Evolutionary conservation across 1,284 basidiomycete species (phyloP).

Genomic region (Sphaerobolus stellatus): DNA sequence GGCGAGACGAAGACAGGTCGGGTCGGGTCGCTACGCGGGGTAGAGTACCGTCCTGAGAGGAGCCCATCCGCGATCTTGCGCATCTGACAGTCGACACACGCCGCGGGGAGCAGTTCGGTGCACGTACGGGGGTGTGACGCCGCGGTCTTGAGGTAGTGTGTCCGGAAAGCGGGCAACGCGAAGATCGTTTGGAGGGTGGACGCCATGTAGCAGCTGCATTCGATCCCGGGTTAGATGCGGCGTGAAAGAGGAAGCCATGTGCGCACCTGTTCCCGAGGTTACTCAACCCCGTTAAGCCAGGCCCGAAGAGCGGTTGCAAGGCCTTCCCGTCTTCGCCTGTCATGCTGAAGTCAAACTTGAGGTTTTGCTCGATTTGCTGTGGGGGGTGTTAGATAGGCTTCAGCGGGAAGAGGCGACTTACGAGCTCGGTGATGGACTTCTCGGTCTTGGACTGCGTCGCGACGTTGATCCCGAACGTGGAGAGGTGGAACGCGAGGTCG

Average conservation of each 20-base stretch:
- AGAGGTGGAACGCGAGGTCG: conserved; percentile 72
- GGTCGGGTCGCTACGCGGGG: conserved; percentile 43
- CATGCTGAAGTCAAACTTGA: conserved; percentile 93
- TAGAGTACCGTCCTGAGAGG: conserved; percentile 88
- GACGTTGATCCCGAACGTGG: conserved; percentile 87
- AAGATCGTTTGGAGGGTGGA: conserved; percentile 90
- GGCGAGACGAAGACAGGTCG: conserved; percentile 27
- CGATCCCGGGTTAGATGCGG: neutral
- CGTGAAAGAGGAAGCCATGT: too few relatives aligned
- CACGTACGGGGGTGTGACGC: conserved; percentile 67
- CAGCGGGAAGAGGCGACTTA: conserved; percentile 34
- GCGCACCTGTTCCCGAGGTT: conserved; percentile 91
- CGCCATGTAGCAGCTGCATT: conserved; percentile 91
- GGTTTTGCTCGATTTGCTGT: conserved; percentile 93
- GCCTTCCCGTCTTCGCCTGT: conserved; percentile 88
- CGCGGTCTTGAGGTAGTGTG: conserved; percentile 64
- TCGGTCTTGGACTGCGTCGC: conserved; percentile 87
- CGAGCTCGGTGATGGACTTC: conserved; percentile 95
- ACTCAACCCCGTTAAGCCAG: conserved; percentile 83
- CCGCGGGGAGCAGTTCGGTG: conserved; percentile 68
- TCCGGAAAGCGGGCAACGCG: conserved; percentile 75
- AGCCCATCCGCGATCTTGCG: conserved; percentile 91
- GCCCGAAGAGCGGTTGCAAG: conserved; percentile 86
- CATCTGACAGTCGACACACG: conserved; percentile 94
- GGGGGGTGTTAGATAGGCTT: too few relatives aligned